Evolutionary conservation across 2,329 filamentous ascomycete species (phyloP), one percentile per base, ranked within the genome.

Genomic region (Trichophyton verrucosum): DNA sequence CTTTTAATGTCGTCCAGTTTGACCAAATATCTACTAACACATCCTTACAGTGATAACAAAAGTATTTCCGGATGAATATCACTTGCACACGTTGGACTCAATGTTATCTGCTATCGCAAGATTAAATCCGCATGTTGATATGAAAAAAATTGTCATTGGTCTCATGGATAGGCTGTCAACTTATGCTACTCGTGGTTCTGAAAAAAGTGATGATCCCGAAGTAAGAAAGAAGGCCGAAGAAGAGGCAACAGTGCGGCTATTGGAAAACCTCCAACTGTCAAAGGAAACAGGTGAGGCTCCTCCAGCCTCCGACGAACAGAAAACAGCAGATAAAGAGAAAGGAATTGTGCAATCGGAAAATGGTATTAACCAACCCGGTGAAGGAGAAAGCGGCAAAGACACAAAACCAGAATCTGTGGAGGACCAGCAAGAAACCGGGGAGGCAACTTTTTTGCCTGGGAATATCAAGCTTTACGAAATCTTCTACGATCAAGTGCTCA

Each of bases 31-130:
- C 13, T 11, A 20, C 38, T 61, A 62, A 68, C 72, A 67, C 74
- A 65, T 61, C 66, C 64, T 61, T 65, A 42, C 64, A 84, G 94
- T 99, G 64, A 95, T 99, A 66, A 99, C 92, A 3, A 95, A 99
- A 74, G 94, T 97, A 59, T 99, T 99, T 78, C 94, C 94, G 0
- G 94, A 99, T 75, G 94, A 99, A 71, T 99, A 92, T 73, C 95
- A 99, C 74, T 83, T 99, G 22, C 91, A 99, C 72, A 99, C 94
- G 0, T 83, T 99, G 36, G 94, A 97, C 71, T 88, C 96, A 71
- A 89, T 99, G 72, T 84, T 99, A 38, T 94, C 88, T 7, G 94
- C 94, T 5, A 95, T 96, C 38, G 90, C 92, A 13, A 82, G 92
- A 61, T 80, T 99, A 42, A 96, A 99, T 69, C 94, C 92, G 0